Percentiles rank a stretch among this genome's conserved stretches.
Evolutionary conservation across 164 flowering plant genomes (phyloP).

Genomic region (Sextonia rubra): DNA sequence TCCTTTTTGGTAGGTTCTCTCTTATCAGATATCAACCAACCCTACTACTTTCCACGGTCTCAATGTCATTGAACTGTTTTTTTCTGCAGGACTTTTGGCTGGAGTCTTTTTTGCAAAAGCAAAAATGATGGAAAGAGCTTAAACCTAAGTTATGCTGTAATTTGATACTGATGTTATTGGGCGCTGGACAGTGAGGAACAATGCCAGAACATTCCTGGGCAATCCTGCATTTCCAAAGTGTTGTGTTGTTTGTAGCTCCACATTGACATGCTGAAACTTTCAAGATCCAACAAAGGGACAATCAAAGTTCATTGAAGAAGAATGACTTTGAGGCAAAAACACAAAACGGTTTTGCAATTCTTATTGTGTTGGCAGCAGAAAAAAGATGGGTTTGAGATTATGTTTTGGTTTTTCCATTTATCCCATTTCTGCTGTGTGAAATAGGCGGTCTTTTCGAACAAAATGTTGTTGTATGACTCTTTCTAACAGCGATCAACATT

Average conservation of each 20-base stretch:
- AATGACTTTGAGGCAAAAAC: neutral
- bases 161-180: neutral
- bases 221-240: too few relatives aligned
- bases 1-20: conserved; percentile 65
- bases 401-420: too few relatives aligned
- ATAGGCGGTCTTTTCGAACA: too few relatives aligned
- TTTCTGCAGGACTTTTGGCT: conserved; percentile 72
- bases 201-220: neutral
- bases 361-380: neutral
- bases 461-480: too few relatives aligned
- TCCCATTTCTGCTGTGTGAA: too few relatives aligned
- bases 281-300: neutral
- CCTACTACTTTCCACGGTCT: neutral
- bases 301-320: neutral
- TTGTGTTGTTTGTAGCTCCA: neutral
- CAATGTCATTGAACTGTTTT: neutral
- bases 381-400: too few relatives aligned
- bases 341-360: neutral
- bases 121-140: conserved; percentile 56
- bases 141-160: neutral
- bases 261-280: neutral
- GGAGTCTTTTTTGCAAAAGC: conserved; percentile 92
- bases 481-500: too few relatives aligned
- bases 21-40: neutral
- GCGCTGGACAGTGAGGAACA: neutral